phyloP scores from a whole-genome alignment of 106 monocot species.

The Cymbidium sinense region DNA sequence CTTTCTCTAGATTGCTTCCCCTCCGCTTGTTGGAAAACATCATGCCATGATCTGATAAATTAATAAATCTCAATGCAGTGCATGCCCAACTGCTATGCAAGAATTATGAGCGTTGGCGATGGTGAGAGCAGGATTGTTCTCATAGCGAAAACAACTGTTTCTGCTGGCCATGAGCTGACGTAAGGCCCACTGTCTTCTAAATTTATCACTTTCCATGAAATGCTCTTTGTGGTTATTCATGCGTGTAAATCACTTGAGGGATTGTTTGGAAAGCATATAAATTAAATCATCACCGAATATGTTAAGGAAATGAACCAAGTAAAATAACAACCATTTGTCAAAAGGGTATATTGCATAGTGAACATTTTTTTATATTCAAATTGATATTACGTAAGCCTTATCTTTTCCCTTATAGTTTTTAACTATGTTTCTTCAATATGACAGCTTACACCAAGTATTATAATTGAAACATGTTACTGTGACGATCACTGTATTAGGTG shows the following conservation, averaged over 20 bases:
- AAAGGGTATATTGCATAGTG: too few relatives aligned
- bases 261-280: neutral
- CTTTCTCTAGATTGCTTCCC: neutral
- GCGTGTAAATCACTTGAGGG: neutral
- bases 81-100: constrained; percentile 95
- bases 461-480: too few relatives aligned
- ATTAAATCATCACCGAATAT: neutral
- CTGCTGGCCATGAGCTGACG: constrained; percentile 81
- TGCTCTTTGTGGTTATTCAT: neutral
- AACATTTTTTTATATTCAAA: too few relatives aligned
- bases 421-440: too few relatives aligned
- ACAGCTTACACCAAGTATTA: too few relatives aligned
- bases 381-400: too few relatives aligned
- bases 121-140: constrained; percentile 83
- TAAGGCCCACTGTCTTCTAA: constrained; percentile 10
- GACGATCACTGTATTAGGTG: too few relatives aligned
- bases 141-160: constrained; percentile 73
- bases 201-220: neutral
- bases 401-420: too few relatives aligned
- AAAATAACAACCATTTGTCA: too few relatives aligned
- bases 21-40: neutral
- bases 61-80: constrained; percentile 49
- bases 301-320: too few relatives aligned
- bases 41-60: neutral
- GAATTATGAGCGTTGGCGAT: constrained; percentile 86